Percentiles rank a stretch among this genome's conserved stretches.
phyloP scores from a whole-genome alignment of 257 asterid genomes.

The Coffea eugenioides region DNA sequence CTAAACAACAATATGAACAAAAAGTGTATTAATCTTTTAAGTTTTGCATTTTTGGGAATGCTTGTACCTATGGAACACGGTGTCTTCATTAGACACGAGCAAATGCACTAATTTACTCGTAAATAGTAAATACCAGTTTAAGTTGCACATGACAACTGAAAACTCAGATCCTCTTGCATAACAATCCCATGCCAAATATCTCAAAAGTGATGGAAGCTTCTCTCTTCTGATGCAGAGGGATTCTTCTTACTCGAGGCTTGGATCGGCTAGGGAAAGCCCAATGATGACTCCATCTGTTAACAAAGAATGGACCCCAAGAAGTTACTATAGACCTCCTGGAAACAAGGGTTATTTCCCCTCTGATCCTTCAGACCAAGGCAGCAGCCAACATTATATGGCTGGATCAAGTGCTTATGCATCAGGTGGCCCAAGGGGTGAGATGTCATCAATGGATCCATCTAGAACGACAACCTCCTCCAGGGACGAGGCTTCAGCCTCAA shows the following conservation, averaged over 20 bases:
- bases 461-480: constrained; percentile 78
- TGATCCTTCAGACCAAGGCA: constrained; percentile 34
- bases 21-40: too few relatives aligned
- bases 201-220: neutral
- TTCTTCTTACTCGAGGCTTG: constrained; percentile 74
- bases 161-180: neutral
- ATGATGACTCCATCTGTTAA: constrained; percentile 71
- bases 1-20: neutral
- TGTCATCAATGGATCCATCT: constrained; percentile 69
- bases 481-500: constrained; percentile 80
- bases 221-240: constrained; percentile 63
- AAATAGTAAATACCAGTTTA: neutral
- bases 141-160: neutral
- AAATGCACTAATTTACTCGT: neutral
- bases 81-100: neutral
- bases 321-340: constrained; percentile 38
- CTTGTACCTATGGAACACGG: neutral
- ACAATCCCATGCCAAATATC: neutral
- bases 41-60: neutral
- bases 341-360: constrained; percentile 31
- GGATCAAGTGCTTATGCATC: constrained; percentile 46
- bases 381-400: constrained; percentile 35
- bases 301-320: constrained; percentile 62
- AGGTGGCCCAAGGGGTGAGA: constrained; percentile 43
- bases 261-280: constrained; percentile 75